Conservation (phyloP, 2,329 filamentous ascomycete species). For the Ophiostoma angusticollis region DNA sequence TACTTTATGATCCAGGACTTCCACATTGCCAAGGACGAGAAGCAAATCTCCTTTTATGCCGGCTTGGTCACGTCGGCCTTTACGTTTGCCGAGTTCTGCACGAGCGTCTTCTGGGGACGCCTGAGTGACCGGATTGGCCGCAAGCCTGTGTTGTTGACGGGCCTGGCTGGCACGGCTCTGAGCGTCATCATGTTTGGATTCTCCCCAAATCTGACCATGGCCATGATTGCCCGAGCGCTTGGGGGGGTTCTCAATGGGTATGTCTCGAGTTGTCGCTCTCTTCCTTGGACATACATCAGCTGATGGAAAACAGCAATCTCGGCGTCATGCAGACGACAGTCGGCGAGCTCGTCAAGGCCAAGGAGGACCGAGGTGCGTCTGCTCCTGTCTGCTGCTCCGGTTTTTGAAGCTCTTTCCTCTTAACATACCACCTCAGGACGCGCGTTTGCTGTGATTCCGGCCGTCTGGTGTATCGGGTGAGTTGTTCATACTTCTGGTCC, state of each 20-base stretch:
- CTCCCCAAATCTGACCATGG: constrained; percentile 65
- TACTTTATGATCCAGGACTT: constrained; percentile 97
- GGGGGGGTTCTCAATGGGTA: constrained; percentile 89
- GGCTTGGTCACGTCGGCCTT: constrained; percentile 96
- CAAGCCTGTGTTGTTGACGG: constrained; percentile 81
- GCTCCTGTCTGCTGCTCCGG: neutral
- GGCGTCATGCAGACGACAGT: constrained; percentile 92
- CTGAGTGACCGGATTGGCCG: constrained; percentile 85
- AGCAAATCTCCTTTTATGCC: constrained; percentile 78
- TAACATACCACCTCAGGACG: constrained; percentile 44
- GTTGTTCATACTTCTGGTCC: constrained; percentile 15
- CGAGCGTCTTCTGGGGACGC: constrained; percentile 83
- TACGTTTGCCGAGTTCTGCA: constrained; percentile 88
- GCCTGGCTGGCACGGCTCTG: constrained; percentile 79
- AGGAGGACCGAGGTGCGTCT: constrained; percentile 75
- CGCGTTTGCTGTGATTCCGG: constrained; percentile 94
- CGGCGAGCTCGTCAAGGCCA: constrained; percentile 81
- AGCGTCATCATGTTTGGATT: constrained; percentile 93
- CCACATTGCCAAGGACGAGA: constrained; percentile 64
- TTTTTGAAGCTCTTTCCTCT: neutral
- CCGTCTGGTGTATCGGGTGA: constrained; percentile 91
- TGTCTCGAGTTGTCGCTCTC: too few species aligned
- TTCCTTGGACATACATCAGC: too few species aligned
- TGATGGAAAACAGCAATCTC: constrained; percentile 79
- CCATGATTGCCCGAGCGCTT: constrained; percentile 74